Base-by-base conservation (phyloP, 2,329 filamentous ascomycete genomes). In the Fusarium fujikuroi region DNA sequence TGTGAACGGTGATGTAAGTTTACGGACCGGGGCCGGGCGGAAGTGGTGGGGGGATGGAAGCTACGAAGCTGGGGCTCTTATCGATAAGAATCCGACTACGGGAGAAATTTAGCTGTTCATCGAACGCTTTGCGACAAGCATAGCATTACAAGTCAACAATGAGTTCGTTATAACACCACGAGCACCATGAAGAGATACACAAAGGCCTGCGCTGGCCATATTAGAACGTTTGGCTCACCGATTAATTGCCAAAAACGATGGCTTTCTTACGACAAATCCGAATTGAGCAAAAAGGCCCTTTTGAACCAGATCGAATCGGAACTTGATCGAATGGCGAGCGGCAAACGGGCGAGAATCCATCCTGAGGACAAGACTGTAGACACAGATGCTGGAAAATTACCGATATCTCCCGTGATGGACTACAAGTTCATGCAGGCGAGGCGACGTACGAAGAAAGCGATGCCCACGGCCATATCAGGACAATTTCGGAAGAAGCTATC, bases 401-500 rank as follows among this genome's bases (percentile, higher is more conserved):
- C 88, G 1, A 79, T 88, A 14, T 90, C 88, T 5, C 88, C 88
- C 3, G 60, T 90, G 18, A 86, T 89, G 78, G 83, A 90, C 81
- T 83, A 85, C 8, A 74, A 75, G 4, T 90, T 86, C 80, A 84
- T 86, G 71, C 80, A 84, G 40, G 82, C 83, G 0, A 84, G 80
- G 63, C 79, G 83, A 43, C 83, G 84, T 19, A 86, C 82, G 68
- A 84, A 80, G 47, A 85, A 85, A 34, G 39, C 44, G 64, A 75
- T 79, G 1, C 82, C 65, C 40, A 77, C 65, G 63, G 80, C 71
- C 36, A 76, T 78, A 1, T 74, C 65, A 5, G 84, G 81, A 18
- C 81, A 85, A 5, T 88, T 93, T 66, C 89, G 91, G 76, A 85
- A 84, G 63, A 87, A 88, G 66, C 82, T 94, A 4, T 83, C 83